A percentile compares a stretch with the other conserved stretches of the same genome.
Conservation (phyloP, 257 asterid genomes). For the Datura wrightii region DNA sequence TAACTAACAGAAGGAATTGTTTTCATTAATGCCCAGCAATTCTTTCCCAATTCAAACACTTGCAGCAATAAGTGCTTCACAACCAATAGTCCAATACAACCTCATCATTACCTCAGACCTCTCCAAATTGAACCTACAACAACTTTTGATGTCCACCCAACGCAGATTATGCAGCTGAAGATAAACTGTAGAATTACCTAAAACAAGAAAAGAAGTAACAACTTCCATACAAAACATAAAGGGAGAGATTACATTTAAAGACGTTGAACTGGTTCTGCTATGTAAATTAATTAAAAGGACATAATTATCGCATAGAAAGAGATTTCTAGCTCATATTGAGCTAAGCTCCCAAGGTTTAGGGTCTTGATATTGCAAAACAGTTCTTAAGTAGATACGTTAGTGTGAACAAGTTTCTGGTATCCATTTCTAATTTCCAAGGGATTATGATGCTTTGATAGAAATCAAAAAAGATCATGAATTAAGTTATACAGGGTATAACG, state of each 20-base stretch:
- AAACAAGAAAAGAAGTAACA: not conserved
- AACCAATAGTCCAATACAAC: not conserved
- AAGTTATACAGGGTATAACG: not conserved
- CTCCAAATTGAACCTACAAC: not conserved
- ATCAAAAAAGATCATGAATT: constrained; percentile 4
- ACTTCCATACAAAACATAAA: not conserved
- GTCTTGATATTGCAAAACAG: not conserved
- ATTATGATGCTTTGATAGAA: constrained; percentile 8
- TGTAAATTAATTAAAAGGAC: not conserved
- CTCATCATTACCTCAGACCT: not conserved
- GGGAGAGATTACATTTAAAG: not conserved
- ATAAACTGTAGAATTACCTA: not conserved
- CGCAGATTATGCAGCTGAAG: not conserved
- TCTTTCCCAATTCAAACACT: not conserved
- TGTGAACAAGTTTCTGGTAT: not conserved
- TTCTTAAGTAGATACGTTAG: not conserved
- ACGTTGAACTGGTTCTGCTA: not conserved
- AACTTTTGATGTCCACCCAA: not conserved
- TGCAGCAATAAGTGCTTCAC: not conserved
- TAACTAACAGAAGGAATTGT: not conserved
- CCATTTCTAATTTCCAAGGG: not conserved
- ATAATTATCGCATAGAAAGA: not conserved
- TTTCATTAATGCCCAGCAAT: not conserved
- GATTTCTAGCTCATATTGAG: not conserved
- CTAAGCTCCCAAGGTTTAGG: not conserved